Conservation (phyloP, 1,139 yeast species). For the Entelexis sorbosivorans region DNA sequence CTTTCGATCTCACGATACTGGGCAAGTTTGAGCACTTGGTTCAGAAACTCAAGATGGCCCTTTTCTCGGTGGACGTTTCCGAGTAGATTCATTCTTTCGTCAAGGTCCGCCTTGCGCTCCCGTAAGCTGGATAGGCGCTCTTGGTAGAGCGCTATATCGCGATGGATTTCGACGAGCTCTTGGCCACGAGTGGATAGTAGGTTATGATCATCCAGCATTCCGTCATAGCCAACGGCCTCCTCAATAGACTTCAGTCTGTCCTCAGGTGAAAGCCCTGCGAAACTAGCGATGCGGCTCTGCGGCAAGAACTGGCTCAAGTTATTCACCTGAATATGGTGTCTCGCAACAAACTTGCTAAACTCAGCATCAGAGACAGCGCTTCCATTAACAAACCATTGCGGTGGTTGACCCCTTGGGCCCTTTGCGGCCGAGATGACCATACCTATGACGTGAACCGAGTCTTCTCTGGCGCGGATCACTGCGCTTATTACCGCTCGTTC, state of each 20-base stretch:
- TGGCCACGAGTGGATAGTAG: constrained; percentile 45
- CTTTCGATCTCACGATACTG: constrained; percentile 4
- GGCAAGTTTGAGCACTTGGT: constrained; percentile 23
- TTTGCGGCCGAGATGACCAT: neutral
- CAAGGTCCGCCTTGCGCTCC: constrained; percentile 32
- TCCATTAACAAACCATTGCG: constrained; percentile 52
- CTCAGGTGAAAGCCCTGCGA: constrained; percentile 72
- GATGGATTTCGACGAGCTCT: constrained; percentile 21
- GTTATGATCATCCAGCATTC: constrained; percentile 48
- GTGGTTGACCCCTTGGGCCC: constrained; percentile 22
- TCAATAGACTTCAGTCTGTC: constrained; percentile 67
- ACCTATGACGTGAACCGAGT: neutral
- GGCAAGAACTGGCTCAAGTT: constrained; percentile 91
- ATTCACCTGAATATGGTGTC: constrained; percentile 70
- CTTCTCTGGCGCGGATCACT: constrained; percentile 5
- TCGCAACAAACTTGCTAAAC: constrained; percentile 39
- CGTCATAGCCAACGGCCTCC: constrained; percentile 61
- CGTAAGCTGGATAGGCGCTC: constrained; percentile 32
- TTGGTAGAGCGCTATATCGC: constrained; percentile 27
- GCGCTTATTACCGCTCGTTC: constrained; percentile 44
- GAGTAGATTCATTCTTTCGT: constrained; percentile 28
- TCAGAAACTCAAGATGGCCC: constrained; percentile 35
- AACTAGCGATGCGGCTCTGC: constrained; percentile 89
- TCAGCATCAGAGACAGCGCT: constrained; percentile 35
- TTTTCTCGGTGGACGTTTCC: constrained; percentile 32